These are phyloP conservation scores for Macroventuria anomochaeta DNA, from an alignment of 2,329 filamentous ascomycete genomes.

Conservation along the genomic window DNA sequence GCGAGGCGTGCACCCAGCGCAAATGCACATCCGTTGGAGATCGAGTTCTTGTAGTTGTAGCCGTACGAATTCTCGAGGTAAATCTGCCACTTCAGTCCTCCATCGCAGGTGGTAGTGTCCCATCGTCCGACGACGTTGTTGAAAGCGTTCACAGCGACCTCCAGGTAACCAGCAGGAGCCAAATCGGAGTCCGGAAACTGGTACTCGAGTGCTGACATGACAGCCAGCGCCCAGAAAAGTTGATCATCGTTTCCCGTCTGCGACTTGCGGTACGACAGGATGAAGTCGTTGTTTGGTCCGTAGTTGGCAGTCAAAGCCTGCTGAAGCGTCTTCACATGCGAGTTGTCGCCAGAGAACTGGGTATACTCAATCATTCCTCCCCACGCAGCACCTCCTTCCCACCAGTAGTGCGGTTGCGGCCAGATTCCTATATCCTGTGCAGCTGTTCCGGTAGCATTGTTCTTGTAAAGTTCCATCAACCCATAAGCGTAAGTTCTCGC, in stretches of 20 bases:
- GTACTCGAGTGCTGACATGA: slow-evolving; percentile 72
- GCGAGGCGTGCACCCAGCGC: slow-evolving; percentile 79
- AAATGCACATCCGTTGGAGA: slow-evolving; percentile 84
- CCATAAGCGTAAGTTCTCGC: slow-evolving; percentile 41
- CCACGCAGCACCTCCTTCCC: slow-evolving; percentile 53
- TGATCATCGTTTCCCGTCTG: slow-evolving; percentile 72
- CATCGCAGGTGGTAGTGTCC: slow-evolving; percentile 70
- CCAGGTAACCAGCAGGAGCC: slow-evolving; percentile 60
- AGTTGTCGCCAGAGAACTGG: slow-evolving; percentile 54
- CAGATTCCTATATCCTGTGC: slow-evolving; percentile 49
- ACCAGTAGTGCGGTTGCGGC: slow-evolving; percentile 56
- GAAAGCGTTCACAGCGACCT: slow-evolving; percentile 74
- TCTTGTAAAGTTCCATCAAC: slow-evolving; percentile 46
- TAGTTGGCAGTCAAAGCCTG: slow-evolving; percentile 53
- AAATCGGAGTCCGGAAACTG: slow-evolving; percentile 67
- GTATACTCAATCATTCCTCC: slow-evolving; percentile 54
- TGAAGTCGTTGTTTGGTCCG: slow-evolving; percentile 52
- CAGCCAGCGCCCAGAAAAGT: slow-evolving; percentile 74
- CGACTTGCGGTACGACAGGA: slow-evolving; percentile 50
- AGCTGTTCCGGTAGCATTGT: slow-evolving; percentile 33
- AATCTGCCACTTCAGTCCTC: slow-evolving; percentile 84
- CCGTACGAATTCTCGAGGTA: slow-evolving; percentile 74
- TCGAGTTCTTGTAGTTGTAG: slow-evolving; percentile 81
- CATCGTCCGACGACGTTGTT: slow-evolving; percentile 73
- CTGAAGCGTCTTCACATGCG: slow-evolving; percentile 52